A percentile compares a stretch with the other conserved stretches of the same genome.
These are phyloP conservation scores for Gossypium laxum DNA, from an alignment of 441 rosid genomes.

Conservation along the genomic window DNA sequence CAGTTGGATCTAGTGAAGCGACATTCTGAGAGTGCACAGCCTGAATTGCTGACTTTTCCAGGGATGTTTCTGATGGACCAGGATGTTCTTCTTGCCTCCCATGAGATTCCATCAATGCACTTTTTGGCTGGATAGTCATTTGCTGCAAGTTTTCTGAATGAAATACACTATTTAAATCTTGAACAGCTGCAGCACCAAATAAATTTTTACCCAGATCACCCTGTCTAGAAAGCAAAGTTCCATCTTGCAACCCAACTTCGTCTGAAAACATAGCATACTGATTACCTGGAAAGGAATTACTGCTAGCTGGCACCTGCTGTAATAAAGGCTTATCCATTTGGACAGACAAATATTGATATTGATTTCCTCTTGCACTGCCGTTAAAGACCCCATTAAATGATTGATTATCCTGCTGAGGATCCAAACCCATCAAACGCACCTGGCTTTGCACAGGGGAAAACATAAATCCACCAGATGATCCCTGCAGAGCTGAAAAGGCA, in stretches of 20 bases:
- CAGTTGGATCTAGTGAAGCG: constrained; percentile 76
- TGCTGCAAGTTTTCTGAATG: constrained; percentile 37
- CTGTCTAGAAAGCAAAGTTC: constrained; percentile 37
- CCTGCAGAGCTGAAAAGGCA: constrained; percentile 40
- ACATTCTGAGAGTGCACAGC: constrained; percentile 36
- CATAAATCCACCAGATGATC: constrained; percentile 46
- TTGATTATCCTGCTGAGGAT: constrained; percentile 53
- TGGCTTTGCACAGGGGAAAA: constrained; percentile 53
- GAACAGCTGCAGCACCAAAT: constrained; percentile 33
- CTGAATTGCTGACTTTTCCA: constrained; percentile 32
- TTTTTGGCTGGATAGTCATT: constrained; percentile 33
- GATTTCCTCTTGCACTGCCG: constrained; percentile 36
- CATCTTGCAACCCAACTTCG: constrained; percentile 36
- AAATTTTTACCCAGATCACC: constrained; percentile 32
- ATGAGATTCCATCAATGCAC: constrained; percentile 28
- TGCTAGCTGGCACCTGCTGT: constrained; percentile 39
- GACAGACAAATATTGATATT: constrained; percentile 31
- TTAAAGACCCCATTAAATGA: constrained; percentile 59
- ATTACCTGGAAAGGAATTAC: constrained; percentile 39
- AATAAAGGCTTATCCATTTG: constrained; percentile 40
- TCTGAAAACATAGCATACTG: constrained; percentile 35
- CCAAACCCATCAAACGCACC: constrained; percentile 35
- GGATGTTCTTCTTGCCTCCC: constrained; percentile 36
- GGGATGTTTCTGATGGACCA: constrained; percentile 34
- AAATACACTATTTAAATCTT: constrained; percentile 32